phyloP scores from a whole-genome alignment of 345 rosid genomes.

The Brassica juncea region DNA sequence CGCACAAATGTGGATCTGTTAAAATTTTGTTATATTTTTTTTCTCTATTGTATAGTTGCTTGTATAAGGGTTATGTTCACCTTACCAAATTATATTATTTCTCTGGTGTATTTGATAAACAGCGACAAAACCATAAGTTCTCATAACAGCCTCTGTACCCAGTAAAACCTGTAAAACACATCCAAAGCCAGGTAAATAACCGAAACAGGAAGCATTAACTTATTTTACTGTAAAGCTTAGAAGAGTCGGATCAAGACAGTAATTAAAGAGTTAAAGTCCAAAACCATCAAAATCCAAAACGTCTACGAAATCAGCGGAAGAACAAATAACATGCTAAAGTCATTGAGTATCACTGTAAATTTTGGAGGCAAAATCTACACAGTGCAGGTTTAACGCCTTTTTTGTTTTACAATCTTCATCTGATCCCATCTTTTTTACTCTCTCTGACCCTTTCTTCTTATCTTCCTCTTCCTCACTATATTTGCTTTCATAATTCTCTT shows the following conservation, averaged over 20 bases:
- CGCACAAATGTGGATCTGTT: too few species aligned
- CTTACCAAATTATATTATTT: background rate
- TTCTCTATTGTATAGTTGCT: background rate
- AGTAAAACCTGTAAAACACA: too few species aligned
- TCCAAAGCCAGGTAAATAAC: background rate
- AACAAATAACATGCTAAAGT: background rate
- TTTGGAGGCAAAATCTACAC: too few species aligned
- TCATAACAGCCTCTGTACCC: too few species aligned
- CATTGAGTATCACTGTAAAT: background rate
- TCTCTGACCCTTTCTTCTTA: slow-evolving; percentile 57
- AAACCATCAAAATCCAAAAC: background rate
- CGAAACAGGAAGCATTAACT: background rate
- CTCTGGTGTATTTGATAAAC: too few species aligned
- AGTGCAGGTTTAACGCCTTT: background rate
- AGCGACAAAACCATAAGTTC: too few species aligned
- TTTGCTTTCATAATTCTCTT: slow-evolving; percentile 83
- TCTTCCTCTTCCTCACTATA: slow-evolving; percentile 88
- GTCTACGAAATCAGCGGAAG: background rate
- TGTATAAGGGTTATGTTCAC: background rate
- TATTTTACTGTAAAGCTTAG: background rate
- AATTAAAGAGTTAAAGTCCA: background rate
- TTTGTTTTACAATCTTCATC: slow-evolving; percentile 57
- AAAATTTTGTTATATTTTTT: too few species aligned
- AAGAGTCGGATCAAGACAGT: background rate
- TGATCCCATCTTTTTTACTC: slow-evolving; percentile 46